phyloP scores from a whole-genome alignment of 768 basidiomycete species.

The Leucocoprinus sp. region DNA sequence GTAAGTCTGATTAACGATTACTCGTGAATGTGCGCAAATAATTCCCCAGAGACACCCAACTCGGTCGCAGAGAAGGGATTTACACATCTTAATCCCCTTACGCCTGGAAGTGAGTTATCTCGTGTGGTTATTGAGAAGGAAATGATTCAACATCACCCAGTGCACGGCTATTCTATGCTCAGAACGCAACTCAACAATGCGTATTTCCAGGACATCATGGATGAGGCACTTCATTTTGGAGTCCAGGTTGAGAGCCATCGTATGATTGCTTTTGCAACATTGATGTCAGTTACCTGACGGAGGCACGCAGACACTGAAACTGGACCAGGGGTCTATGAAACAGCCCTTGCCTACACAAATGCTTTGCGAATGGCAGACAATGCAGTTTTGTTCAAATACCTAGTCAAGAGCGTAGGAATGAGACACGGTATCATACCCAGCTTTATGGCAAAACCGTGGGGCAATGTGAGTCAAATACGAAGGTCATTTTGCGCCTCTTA shows the following conservation, averaged over 20 bases:
- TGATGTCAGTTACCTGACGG: neutral
- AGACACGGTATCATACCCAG: conserved; percentile 83
- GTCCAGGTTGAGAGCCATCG: conserved; percentile 85
- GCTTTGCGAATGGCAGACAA: conserved; percentile 84
- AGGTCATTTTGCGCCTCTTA: neutral
- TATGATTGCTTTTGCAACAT: conserved; percentile 24
- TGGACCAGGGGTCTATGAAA: conserved; percentile 82
- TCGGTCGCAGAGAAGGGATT: conserved; percentile 75
- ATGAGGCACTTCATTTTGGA: conserved; percentile 62
- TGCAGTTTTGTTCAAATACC: conserved; percentile 85
- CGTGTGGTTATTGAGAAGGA: neutral
- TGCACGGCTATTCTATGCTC: conserved; percentile 95
- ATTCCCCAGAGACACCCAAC: conserved; percentile 64
- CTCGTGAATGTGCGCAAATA: neutral
- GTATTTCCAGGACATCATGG: conserved; percentile 87
- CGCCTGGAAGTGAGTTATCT: conserved; percentile 78
- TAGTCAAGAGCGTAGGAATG: conserved; percentile 90
- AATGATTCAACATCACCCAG: conserved; percentile 29
- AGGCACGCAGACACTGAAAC: conserved; percentile 76
- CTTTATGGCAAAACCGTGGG: conserved; percentile 99
- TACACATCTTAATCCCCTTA: conserved; percentile 64
- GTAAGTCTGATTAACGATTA: conserved; percentile 24
- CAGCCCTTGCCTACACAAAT: conserved; percentile 77
- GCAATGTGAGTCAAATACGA: conserved; percentile 44
- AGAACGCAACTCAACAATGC: conserved; percentile 82